Evolutionary conservation across 306 rosid species (phyloP), one percentile per base, ranked within the genome.

Genomic region (Castanopsis chinensis): DNA sequence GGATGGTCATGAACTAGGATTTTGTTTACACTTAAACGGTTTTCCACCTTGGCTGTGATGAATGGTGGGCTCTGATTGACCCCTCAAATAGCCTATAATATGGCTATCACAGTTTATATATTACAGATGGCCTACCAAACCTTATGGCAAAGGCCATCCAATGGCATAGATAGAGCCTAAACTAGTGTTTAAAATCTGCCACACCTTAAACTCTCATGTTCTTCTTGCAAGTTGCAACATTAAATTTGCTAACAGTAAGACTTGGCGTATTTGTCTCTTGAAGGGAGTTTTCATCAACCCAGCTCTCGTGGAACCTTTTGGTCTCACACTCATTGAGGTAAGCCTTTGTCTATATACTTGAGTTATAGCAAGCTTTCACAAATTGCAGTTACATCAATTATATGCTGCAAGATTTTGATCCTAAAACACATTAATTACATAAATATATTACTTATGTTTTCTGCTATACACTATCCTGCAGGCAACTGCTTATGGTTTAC

Each of bases 401-500:
- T 49, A 18, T 6, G 27, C 72, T 6, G 8, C 52, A 63, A 14
- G 32, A 65, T 17, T 7, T 33, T 65, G 14, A 65, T 65, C 71
- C 67, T 12, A 18, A 11, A 32, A 32, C 19, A 18, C 35, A 67
- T 33, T 7, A 64, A 28, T 57, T 45, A 3, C 27, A 2, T 3
- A 49, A 49, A 54, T 18, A 8, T 20, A 15, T n/a, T 35, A 13
- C 72, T 79, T 37, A 53, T 15, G 3, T 12, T 52, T 64, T 68
- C 25, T 20, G 49, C 37, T 54, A 32, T 17, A 74, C n/a, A 64
- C 70, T 25, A 19, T 49, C 64, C 76, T 82, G 63, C 85, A 86
- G 97, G 97, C 97, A 59, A 93, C 97, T 76, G 91, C 96, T 81
- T 90, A 90, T 85, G 97, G 97, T 80, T 88, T 92, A 80, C 97